These are phyloP conservation scores for Leccinum disarticulatum DNA, from an alignment of 768 basidiomycete genomes.

Conservation along the genomic window DNA sequence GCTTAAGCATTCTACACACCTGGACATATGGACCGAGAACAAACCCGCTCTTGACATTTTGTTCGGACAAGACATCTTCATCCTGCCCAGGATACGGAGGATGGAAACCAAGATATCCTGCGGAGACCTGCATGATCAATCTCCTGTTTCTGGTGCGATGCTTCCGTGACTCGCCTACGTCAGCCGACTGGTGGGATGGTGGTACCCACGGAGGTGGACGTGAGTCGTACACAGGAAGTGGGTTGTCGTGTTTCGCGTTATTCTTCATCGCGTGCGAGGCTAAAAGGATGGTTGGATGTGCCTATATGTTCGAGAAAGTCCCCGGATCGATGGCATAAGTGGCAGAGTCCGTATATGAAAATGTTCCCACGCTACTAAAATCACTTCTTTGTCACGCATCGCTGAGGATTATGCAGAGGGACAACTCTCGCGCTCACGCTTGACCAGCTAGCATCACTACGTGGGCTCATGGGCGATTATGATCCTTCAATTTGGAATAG, in stretches of 20 bases:
- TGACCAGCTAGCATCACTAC: no score
- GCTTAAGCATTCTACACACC: constrained; percentile 41
- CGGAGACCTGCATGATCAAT: neutral
- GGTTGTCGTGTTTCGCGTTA: constrained; percentile 25
- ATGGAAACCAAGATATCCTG: constrained; percentile 76
- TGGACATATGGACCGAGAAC: constrained; percentile 51
- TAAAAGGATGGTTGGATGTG: neutral
- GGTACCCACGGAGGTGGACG: constrained; percentile 76
- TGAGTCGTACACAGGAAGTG: constrained; percentile 58
- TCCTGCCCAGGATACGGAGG: constrained; percentile 75
- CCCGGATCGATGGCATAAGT: neutral
- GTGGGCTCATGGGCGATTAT: no score
- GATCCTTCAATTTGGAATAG: no score
- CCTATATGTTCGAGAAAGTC: neutral
- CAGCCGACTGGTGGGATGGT: constrained; percentile 60
- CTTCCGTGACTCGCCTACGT: constrained; percentile 53
- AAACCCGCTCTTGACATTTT: constrained; percentile 68
- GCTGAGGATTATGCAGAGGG: no score
- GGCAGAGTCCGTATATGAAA: neutral
- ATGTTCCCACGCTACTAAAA: neutral
- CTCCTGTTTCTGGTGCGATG: neutral
- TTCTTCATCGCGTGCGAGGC: constrained; percentile 22
- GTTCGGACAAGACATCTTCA: constrained; percentile 68
- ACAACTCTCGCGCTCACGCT: no score
- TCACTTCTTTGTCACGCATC: no score